Percentiles rank a stretch among this genome's conserved stretches.
Conservation (phyloP, 352 stramenopile genomes). For the Pythium diclinum region DNA sequence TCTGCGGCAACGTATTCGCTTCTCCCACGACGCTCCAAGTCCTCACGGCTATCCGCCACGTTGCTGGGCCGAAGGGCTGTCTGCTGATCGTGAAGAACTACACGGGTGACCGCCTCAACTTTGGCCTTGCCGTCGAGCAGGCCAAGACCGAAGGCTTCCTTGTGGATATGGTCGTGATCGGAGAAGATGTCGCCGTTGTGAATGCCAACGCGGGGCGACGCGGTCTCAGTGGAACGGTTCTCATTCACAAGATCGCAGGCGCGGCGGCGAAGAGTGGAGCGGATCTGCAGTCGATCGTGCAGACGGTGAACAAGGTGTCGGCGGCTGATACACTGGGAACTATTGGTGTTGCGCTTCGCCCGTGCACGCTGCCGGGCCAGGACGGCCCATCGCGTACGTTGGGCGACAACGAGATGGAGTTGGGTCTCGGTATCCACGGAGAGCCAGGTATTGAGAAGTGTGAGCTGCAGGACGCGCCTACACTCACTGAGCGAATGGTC, state of each 20-base stretch:
- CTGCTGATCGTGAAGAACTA: conserved; percentile 99
- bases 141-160: conserved; percentile 90
- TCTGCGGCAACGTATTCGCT: conserved; percentile 97
- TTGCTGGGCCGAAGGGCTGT: conserved; percentile 78
- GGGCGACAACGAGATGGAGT: conserved; percentile 82
- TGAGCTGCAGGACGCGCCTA: conserved; percentile 45
- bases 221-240: conserved; percentile 95
- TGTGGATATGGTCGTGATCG: conserved; percentile 95
- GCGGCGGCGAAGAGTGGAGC: conserved; percentile 80
- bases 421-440: conserved; percentile 96
- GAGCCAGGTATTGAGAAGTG: conserved; percentile 82
- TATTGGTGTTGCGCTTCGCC: conserved; percentile 94
- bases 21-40: conserved; percentile 93
- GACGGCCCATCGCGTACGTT: conserved; percentile 55
- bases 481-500: conserved; percentile 50
- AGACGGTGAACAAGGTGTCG: conserved; percentile 58
- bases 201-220: conserved; percentile 96
- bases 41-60: conserved; percentile 92
- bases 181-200: conserved; percentile 89
- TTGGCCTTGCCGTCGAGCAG: conserved; percentile 96
- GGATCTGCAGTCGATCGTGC: conserved; percentile 69
- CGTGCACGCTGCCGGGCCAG: conserved; percentile 92
- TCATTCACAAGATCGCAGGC: conserved; percentile 97
- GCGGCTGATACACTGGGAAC: conserved; percentile 82
- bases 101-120: conserved; percentile 98